These are phyloP conservation scores for Lachancea sp. DNA, from an alignment of 805 yeast species.

Conservation along the genomic window DNA sequence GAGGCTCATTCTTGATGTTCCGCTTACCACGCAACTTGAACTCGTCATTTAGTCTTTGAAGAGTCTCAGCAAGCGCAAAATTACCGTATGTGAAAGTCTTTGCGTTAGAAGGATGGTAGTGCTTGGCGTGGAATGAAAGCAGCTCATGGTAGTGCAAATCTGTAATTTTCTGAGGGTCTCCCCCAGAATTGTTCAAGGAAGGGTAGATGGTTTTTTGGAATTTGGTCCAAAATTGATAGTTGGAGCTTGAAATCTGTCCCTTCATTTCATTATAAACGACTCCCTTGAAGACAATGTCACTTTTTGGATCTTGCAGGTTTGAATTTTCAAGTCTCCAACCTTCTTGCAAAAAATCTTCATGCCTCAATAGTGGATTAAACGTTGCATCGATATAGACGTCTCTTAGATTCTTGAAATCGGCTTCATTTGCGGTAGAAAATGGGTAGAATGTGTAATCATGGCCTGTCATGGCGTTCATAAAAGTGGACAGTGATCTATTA, in stretches of 20 bases:
- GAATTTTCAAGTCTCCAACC: constrained; percentile 94
- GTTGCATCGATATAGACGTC: constrained; percentile 86
- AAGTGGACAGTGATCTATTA: constrained; percentile 86
- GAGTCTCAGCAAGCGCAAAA: constrained; percentile 54
- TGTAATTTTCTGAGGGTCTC: constrained; percentile 82
- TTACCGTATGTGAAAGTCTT: constrained; percentile 84
- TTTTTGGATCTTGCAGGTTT: constrained; percentile 45
- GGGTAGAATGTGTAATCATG: constrained; percentile 95
- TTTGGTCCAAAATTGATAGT: constrained; percentile 77
- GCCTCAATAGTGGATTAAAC: constrained; percentile 67
- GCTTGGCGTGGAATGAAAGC: constrained; percentile 61
- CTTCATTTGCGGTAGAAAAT: constrained; percentile 84
- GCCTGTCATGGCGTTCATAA: constrained; percentile 99
- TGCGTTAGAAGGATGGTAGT: constrained; percentile 89
- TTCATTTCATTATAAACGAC: constrained; percentile 98
- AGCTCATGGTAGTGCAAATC: constrained; percentile 68
- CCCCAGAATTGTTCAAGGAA: constrained; percentile 83
- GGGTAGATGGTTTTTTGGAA: constrained; percentile 83
- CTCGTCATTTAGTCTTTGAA: constrained; percentile 48
- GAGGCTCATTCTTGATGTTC: constrained; percentile 16
- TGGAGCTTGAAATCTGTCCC: constrained; percentile 87
- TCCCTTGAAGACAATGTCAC: constrained; percentile 78
- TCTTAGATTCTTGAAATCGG: constrained; percentile 77
- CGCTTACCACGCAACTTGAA: constrained; percentile 51
- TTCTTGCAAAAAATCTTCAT: constrained; percentile 85